Evolutionary conservation across 2,329 filamentous ascomycete genomes (phyloP).

Genomic region (Fusarium dimerum): DNA sequence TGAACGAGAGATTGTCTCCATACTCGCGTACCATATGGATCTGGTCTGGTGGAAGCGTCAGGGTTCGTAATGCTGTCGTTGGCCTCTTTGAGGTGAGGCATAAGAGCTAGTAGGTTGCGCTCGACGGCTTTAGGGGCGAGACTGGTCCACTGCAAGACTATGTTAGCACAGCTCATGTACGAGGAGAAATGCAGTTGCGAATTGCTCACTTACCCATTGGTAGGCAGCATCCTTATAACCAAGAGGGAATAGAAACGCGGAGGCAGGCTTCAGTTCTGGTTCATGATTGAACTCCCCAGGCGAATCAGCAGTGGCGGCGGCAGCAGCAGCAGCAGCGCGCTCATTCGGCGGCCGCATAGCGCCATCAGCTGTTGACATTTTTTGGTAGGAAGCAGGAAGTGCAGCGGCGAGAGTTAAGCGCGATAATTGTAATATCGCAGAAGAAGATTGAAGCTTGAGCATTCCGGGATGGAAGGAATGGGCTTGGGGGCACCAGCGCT

Average conservation of each 20-base stretch:
- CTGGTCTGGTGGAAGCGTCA: conserved; percentile 50
- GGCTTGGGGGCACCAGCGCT: conserved; percentile 16
- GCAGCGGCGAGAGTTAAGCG: conserved; percentile 39
- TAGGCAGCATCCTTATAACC: conserved; percentile 88
- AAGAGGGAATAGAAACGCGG: conserved; percentile 69
- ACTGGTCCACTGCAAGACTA: conserved; percentile 70
- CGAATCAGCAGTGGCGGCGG: conserved; percentile 12
- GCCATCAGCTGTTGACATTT: conserved; percentile 37
- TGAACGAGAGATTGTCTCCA: conserved; percentile 87
- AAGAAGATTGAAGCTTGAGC: conserved; percentile 45
- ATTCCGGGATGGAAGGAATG: conserved; percentile 38
- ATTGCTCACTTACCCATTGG: conserved; percentile 72
- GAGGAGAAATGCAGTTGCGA: neutral
- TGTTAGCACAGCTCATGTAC: neutral
- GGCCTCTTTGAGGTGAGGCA: conserved; percentile 80
- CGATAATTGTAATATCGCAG: conserved; percentile 43
- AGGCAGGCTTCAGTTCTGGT: conserved; percentile 29
- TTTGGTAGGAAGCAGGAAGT: conserved; percentile 23
- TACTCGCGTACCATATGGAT: conserved; percentile 81
- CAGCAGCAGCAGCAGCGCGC: conserved; percentile 10
- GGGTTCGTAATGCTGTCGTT: conserved; percentile 61
- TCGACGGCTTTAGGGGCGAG: conserved; percentile 83
- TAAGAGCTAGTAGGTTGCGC: conserved; percentile 80
- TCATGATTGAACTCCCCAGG: conserved; percentile 28
- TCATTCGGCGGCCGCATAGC: conserved; percentile 25